Evolutionary conservation across 164 flowering plant species (phyloP).

Genomic region (Liriodendron chinense): DNA sequence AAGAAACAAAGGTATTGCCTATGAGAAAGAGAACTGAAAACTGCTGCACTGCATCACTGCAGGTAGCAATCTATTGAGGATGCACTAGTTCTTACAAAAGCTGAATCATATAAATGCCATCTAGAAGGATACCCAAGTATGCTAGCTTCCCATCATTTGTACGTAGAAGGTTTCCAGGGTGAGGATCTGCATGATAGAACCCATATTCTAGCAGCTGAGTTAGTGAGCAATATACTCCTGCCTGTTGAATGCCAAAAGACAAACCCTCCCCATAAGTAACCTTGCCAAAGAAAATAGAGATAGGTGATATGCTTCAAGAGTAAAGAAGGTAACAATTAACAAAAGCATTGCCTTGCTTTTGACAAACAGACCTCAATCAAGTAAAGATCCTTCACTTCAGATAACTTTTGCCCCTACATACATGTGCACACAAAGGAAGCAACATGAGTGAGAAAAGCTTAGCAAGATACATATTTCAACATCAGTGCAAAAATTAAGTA

Average conservation of each 20-base stretch:
- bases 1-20: no score
- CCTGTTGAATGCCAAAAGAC: slow-evolving; percentile 42
- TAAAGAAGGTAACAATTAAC: not conserved
- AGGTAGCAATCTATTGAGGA: no score
- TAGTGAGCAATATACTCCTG: slow-evolving; percentile 94
- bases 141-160: slow-evolving; percentile 92
- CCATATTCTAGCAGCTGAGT: slow-evolving; percentile 95
- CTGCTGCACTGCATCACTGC: no score
- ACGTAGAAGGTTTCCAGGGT: slow-evolving; percentile 94
- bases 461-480: not conserved
- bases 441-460: slow-evolving; percentile 12
- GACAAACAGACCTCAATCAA: slow-evolving; percentile 66
- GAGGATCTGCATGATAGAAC: slow-evolving; percentile 99
- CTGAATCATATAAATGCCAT: not conserved
- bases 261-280: slow-evolving; percentile 1
- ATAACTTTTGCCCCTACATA: slow-evolving; percentile 71
- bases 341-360: not conserved
- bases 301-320: not conserved
- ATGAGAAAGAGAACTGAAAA: no score
- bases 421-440: slow-evolving; percentile 8
- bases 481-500: not conserved
- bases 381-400: slow-evolving; percentile 86
- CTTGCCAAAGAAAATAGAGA: not conserved
- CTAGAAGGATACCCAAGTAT: slow-evolving; percentile 62
- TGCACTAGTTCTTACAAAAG: no score